Base-by-base conservation (phyloP, 495 filamentous ascomycete species). In the Aspergillus haitiensis region DNA sequence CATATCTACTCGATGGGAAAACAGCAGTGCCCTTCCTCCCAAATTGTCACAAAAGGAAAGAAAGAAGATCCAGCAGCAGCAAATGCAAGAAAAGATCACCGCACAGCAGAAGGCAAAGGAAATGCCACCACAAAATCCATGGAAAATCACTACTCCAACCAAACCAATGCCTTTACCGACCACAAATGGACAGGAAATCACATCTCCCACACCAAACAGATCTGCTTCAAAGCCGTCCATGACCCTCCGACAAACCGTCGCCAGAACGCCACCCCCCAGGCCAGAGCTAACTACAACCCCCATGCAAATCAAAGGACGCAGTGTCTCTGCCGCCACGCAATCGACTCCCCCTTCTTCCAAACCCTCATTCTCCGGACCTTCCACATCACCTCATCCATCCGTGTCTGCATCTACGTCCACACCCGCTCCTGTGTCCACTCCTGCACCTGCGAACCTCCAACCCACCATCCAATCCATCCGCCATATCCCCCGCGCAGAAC, bases 21-120 rank as follows among this genome's bases (percentile, higher is more conserved):
- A 59, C 63, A 72, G 67, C 52, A 64, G 64, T 57, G 68, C 64
- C 37, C 68, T 72, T 42, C 55, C 75, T 58, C 47, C 75, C 69
- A 70, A 96, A 85, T 62, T 95, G 44, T 94, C 91, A 1, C 94
- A 98, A 63, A 93, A 92, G 67, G 93, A 97, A 67, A 85, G 91
- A 10, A 97, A 96, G 75, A 90, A 84, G 67, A 82, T 89, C 49
- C 85, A 91, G 62, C 86, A 90, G 61, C 83, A 87, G 65, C 81
- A 84, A 62, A 73, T 83, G 60, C 86, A 89, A 57, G 78, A 87
- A 60, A 70, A 68, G 59, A 57, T 76, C 2, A 69, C 69, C 56
- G 72, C 76, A 31, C 74, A 85, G 45, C 74, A 83, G 65, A 77
- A 76, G 49, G 67, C 72, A 27, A 72, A 78, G 34, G 71, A 79